These are phyloP conservation scores for Fraxinus anomala DNA, from an alignment of 257 asterid species.

Conservation along the genomic window DNA sequence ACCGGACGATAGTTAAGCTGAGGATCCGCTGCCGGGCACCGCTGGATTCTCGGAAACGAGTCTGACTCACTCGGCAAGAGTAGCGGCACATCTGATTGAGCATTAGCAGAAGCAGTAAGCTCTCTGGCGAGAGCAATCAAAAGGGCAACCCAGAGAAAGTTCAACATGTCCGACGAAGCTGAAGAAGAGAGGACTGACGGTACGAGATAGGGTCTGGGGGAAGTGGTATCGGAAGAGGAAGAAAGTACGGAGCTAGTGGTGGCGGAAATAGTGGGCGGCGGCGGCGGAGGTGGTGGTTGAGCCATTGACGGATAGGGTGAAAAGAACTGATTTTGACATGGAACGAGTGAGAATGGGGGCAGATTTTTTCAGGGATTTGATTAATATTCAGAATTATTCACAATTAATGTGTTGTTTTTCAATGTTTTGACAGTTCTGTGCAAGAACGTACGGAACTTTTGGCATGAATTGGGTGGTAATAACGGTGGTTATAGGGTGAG, in stretches of 20 bases:
- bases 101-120: slow-evolving; percentile 34
- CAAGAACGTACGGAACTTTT: background rate
- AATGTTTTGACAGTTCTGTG: background rate
- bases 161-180: slow-evolving; percentile 44
- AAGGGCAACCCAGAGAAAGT: slow-evolving; percentile 51
- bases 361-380: background rate
- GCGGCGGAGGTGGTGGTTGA: slow-evolving; percentile 14
- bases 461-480: background rate
- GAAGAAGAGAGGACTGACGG: background rate
- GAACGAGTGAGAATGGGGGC: background rate
- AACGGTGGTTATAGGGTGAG: background rate
- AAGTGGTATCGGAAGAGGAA: background rate
- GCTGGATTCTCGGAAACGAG: slow-evolving; percentile 27
- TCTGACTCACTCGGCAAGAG: slow-evolving; percentile 47
- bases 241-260: slow-evolving; percentile 12
- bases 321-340: background rate
- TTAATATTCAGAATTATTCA: background rate
- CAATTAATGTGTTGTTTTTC: background rate
- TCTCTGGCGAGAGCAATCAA: slow-evolving; percentile 51
- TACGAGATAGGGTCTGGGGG: background rate
- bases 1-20: slow-evolving; percentile 76
- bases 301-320: slow-evolving; percentile 8
- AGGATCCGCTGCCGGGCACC: slow-evolving; percentile 58
- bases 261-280: background rate
- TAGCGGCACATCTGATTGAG: slow-evolving; percentile 33